Base-by-base conservation (phyloP, 768 basidiomycete genomes). In the Xerocomellus intermedius region DNA sequence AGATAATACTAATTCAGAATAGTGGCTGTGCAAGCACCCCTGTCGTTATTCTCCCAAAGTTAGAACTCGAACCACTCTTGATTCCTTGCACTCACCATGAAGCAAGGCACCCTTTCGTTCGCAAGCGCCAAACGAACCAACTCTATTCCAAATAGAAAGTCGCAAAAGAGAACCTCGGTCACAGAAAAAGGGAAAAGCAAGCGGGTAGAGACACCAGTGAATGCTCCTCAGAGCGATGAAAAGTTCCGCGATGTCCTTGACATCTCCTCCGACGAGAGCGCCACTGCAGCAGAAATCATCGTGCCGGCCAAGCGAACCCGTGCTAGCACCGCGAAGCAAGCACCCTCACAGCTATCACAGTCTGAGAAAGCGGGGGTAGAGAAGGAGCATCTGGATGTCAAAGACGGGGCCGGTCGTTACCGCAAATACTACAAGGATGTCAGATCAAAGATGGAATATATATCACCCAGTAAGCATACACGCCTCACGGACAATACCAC, bases 391-490 rank as follows among this genome's bases (percentile, higher is more conserved):
- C 70, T 78, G 8, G 75, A 79, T 39, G 67, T 82, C 35, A 69
- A 82, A 43, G 75, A 76, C 21, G 82, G 80, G 50, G 76, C 79
- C 51, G 69, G 76, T 37, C 76, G 70, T 48, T 91, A 83, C 75
- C 73, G 69, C n/a, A 74, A 75, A 48, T 71, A 83, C 19, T 78
- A 79, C 64, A 74, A 65, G 24, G 74, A 74, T 37, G 79, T 80
- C 5, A 77, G 62, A 52, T 59, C 53, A 74, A 80, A 77, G 63
- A 87, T 84, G 80, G 86, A 82, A 0, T 57, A 80, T 50, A 52
- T 81, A 33, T 63, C 76, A 46, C 79, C 86, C 9, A 81, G 91
- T 94, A 65, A 73, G 87, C 77, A 17, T 36, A 6, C 44, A 43
- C 8, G 37, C 26, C 48, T 37, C 42, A 35, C 37, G 24, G 16